Base-by-base conservation (phyloP, 352 stramenopile genomes). In the Phytopythium oedochilum region DNA sequence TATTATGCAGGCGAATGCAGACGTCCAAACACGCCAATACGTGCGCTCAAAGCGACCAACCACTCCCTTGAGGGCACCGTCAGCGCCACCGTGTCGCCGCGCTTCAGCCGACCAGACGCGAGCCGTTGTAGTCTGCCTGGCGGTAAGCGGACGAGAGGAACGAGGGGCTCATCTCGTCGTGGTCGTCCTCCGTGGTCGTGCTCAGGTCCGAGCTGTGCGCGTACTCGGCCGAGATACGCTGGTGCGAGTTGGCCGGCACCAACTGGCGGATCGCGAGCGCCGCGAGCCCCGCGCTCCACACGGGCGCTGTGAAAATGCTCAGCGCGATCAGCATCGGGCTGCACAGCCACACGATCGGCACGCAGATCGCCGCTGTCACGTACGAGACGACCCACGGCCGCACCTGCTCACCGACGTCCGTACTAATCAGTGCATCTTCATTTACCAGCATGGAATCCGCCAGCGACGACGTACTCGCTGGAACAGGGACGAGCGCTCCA, bases 271-370 rank as follows among this genome's bases (percentile, higher is more conserved):
- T 75, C 26, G 83, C 60, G 25, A 89, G 47, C 55, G 88, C 76
- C 2, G 68, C 56, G 17, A 89, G 59, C 3, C 68, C 80, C 31
- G 78, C 68, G 46, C 86, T 60, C 83, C 83, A 92, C 53, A 92
- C 81, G 11, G 83, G 83, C 35, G 83, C 89, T 35, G 78, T 89
- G 60, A 70, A 91, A 53, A 92, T 88, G 45, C 61, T 75, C 49
- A 90, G 63, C 28, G 83, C 81, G 49, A 92, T 92, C 35, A 87
- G 36, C 70, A 92, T 86, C 17, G 83, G 83, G 53, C 83, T 89
- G 54, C 87, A 54, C 11, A 91, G 55, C 64, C 90, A 68, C 34
- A 76, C 73, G 38, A 91, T 79, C n/a, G 83, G 83, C 47, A 91
- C 71, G 64, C 73, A 88, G 23, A 92, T 56, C 38, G 84, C 59